Evolutionary conservation across 2,329 filamentous ascomycete species (phyloP), one percentile per base, ranked within the genome.

Genomic region (Intubia oerlemansii): DNA sequence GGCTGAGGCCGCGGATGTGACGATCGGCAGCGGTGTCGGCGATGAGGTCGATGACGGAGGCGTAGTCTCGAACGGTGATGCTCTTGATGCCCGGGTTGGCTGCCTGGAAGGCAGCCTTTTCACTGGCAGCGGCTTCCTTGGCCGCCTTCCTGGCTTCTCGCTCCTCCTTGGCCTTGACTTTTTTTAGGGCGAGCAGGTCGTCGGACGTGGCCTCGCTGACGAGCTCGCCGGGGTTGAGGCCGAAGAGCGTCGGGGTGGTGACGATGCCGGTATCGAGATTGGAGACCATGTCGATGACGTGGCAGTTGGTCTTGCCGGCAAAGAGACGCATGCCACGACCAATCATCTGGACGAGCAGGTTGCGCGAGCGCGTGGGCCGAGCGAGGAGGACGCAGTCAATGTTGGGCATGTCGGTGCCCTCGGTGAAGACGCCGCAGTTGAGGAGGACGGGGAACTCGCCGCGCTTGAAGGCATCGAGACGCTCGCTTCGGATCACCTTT

Each of bases 331-430:
- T 78, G 5, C 88, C 88, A 41, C 88, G 66, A 1, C 88, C 88
- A 36, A 98, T 92, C 88, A 98, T 98, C 50, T 98, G 88, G 1
- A 95, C 70, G 2, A 98, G 65, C 3, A 98, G 56, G 41, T 93
- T 95, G n/a, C 78, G 70, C 11, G 88, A 95, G 39, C 74, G 72
- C 2, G 88, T 98, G 1, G 88, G 88, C 15, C 88, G 61, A 4
- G 77, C 82, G 7, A 98, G 61, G 7, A 98, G 46, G 15, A 98
- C 67, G 44, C 88, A 95, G 52, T 98, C 88, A 38, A 98, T 79
- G 45, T 91, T 93, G 5, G 90, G 88, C 18, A 98, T 92, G 43
- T 98, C 88, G 1, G 88, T 98, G 3, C 88, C 88, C 53, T 98
- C 88, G 0, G 85, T 95, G 43, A 92, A 95, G 23, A 98, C 78